These are phyloP conservation scores for Endothia cerciana DNA, from an alignment of 2,329 filamentous ascomycete species.

Conservation along the genomic window DNA sequence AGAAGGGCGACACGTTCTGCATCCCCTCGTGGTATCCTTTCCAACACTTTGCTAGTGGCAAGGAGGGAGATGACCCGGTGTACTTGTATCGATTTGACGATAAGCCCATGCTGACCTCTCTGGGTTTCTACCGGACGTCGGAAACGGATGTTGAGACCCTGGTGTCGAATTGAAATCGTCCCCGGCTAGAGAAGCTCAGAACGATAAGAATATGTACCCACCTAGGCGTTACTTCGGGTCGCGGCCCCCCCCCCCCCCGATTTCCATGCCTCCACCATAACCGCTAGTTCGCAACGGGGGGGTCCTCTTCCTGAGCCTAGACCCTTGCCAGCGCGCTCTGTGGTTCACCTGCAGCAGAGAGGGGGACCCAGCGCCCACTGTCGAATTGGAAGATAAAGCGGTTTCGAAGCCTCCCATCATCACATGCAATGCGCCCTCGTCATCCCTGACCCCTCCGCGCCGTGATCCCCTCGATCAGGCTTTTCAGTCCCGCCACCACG, in stretches of 20 bases:
- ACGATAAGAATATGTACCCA: background rate
- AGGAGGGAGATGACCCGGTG: constrained; percentile 36
- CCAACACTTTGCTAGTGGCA: constrained; percentile 48
- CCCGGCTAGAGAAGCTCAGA: background rate
- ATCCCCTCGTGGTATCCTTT: constrained; percentile 56
- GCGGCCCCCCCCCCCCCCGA: background rate
- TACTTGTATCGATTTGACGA: constrained; percentile 61
- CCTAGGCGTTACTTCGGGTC: background rate
- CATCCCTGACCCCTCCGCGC: background rate
- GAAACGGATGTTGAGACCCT: constrained; percentile 46
- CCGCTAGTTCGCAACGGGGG: constrained; percentile 1
- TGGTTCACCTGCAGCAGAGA: background rate
- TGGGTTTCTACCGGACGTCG: constrained; percentile 53
- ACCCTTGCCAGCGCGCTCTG: background rate
- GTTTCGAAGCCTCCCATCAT: background rate
- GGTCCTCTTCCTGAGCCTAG: no score
- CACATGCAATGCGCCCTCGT: background rate
- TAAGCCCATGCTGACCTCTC: constrained; percentile 54
- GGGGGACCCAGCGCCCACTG: background rate
- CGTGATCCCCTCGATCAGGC: background rate
- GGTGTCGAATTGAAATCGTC: constrained; percentile 33
- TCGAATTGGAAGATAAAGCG: background rate
- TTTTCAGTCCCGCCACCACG: constrained; percentile 8
- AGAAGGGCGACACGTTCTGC: constrained; percentile 57
- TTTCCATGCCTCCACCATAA: background rate